Evolutionary conservation across 805 yeast species (phyloP).

Genomic region (Maudiozyma turicensis): DNA sequence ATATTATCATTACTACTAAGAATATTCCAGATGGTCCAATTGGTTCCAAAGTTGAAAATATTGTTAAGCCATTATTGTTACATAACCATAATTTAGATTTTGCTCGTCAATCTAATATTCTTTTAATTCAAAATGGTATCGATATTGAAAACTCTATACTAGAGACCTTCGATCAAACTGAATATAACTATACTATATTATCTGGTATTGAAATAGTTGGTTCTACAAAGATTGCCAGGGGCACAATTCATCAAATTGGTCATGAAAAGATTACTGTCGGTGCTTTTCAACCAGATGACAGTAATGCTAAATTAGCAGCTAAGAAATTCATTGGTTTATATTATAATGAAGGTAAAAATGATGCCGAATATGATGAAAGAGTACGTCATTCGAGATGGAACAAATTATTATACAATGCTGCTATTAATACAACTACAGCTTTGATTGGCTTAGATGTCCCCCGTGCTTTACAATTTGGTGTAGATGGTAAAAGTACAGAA

Average conservation of each 20-base stretch:
- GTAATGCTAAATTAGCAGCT: constrained; percentile 29
- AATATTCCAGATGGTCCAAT: constrained; percentile 53
- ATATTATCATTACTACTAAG: constrained; percentile 53
- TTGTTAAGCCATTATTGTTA: constrained; percentile 42
- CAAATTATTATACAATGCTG: constrained; percentile 58
- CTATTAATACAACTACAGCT: constrained; percentile 52
- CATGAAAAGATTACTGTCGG: constrained; percentile 44
- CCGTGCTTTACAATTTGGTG: constrained; percentile 36
- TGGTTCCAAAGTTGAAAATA: constrained; percentile 37
- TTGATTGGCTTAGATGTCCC: constrained; percentile 49
- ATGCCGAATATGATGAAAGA: constrained; percentile 33
- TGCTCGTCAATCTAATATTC: constrained; percentile 33
- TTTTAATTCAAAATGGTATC: constrained; percentile 60
- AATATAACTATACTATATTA: constrained; percentile 26
- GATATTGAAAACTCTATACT: constrained; percentile 51
- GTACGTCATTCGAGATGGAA: constrained; percentile 47
- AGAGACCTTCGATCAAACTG: constrained; percentile 34
- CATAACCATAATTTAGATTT: constrained; percentile 16
- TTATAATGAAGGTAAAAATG: constrained; percentile 33
- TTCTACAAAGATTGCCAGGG: constrained; percentile 40
- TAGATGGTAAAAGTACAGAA: constrained; percentile 29
- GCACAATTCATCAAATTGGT: constrained; percentile 41
- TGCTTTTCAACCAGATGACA: constrained; percentile 35
- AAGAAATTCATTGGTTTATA: constrained; percentile 34
- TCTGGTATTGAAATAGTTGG: constrained; percentile 61